These are phyloP conservation scores for Botrytis fragariae DNA, from an alignment of 2,329 filamentous ascomycete species.

Conservation along the genomic window DNA sequence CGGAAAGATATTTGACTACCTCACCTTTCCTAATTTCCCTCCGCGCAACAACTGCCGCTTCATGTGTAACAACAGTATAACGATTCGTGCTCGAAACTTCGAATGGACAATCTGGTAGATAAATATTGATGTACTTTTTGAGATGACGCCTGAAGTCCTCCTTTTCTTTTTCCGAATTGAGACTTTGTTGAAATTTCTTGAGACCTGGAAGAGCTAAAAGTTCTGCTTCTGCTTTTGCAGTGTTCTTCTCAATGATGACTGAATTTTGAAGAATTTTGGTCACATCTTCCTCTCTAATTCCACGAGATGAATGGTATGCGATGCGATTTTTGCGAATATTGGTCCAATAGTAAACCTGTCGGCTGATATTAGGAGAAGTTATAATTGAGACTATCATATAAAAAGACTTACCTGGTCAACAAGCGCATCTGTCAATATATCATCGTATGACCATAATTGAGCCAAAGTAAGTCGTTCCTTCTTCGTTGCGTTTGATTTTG, in stretches of 20 bases:
- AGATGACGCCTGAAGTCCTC: slow-evolving; percentile 84
- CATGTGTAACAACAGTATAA: slow-evolving; percentile 86
- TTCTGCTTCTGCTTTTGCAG: slow-evolving; percentile 66
- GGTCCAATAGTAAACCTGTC: slow-evolving; percentile 92
- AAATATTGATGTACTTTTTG: slow-evolving; percentile 87
- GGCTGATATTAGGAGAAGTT: slow-evolving; percentile 11
- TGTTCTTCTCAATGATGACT: slow-evolving; percentile 72
- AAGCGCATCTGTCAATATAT: slow-evolving; percentile 90
- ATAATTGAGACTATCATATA: background rate
- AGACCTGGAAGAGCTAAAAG: slow-evolving; percentile 72
- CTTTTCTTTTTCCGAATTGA: slow-evolving; percentile 75
- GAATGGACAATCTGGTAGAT: slow-evolving; percentile 89
- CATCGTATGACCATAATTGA: slow-evolving; percentile 90
- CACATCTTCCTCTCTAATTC: slow-evolving; percentile 65
- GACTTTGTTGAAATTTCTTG: slow-evolving; percentile 63
- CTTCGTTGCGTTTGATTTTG: slow-evolving; percentile 49
- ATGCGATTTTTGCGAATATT: slow-evolving; percentile 90
- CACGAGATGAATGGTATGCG: slow-evolving; percentile 80
- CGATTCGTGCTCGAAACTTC: slow-evolving; percentile 93
- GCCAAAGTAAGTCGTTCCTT: slow-evolving; percentile 77
- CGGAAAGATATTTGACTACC: slow-evolving; percentile 84
- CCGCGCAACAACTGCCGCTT: slow-evolving; percentile 83
- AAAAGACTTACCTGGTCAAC: slow-evolving; percentile 78
- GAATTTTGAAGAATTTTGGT: slow-evolving; percentile 59
- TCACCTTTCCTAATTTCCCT: slow-evolving; percentile 77